Evolutionary conservation across 2,329 filamentous ascomycete species (phyloP).

Genomic region (Hypomyces rosellus): DNA sequence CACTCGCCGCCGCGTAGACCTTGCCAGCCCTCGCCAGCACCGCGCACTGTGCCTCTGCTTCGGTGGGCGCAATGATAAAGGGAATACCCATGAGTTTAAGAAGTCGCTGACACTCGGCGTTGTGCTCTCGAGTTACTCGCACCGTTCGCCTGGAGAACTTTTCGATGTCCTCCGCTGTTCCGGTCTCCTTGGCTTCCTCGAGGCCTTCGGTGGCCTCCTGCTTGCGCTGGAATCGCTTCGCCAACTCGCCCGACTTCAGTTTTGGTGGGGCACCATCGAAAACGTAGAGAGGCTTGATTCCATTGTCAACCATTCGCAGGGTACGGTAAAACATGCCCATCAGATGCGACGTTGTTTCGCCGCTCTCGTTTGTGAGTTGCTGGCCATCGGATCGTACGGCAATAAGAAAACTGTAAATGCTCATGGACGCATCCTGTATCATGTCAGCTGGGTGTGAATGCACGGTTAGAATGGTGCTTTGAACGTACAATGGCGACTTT

Average conservation of each 20-base stretch:
- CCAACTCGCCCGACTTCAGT: constrained; percentile 93
- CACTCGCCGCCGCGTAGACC: constrained; percentile 92
- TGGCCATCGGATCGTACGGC: constrained; percentile 95
- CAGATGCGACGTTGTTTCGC: constrained; percentile 93
- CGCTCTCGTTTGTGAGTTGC: constrained; percentile 89
- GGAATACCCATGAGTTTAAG: constrained; percentile 95
- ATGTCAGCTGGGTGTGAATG: not conserved
- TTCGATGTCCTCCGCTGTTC: constrained; percentile 94
- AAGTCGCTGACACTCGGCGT: constrained; percentile 84
- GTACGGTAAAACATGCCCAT: constrained; percentile 99
- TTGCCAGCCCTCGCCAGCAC: constrained; percentile 84
- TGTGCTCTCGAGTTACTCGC: constrained; percentile 92
- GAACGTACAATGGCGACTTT: constrained; percentile 89
- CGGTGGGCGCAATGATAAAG: constrained; percentile 89
- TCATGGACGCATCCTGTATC: constrained; percentile 66
- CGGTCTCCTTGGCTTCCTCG: constrained; percentile 94
- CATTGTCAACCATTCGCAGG: constrained; percentile 94
- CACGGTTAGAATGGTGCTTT: not conserved
- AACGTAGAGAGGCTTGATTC: constrained; percentile 96
- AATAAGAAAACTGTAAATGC: constrained; percentile 97
- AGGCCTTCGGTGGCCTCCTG: constrained; percentile 82
- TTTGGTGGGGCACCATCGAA: constrained; percentile 97
- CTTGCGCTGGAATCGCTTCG: constrained; percentile 93
- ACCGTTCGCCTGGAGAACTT: constrained; percentile 94
- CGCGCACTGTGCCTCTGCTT: constrained; percentile 95